Evolutionary conservation across 225 moss, liverwort and hornwort species (phyloP), one percentile per base, ranked within the genome.

Genomic region (Marchantia polymorpha): DNA sequence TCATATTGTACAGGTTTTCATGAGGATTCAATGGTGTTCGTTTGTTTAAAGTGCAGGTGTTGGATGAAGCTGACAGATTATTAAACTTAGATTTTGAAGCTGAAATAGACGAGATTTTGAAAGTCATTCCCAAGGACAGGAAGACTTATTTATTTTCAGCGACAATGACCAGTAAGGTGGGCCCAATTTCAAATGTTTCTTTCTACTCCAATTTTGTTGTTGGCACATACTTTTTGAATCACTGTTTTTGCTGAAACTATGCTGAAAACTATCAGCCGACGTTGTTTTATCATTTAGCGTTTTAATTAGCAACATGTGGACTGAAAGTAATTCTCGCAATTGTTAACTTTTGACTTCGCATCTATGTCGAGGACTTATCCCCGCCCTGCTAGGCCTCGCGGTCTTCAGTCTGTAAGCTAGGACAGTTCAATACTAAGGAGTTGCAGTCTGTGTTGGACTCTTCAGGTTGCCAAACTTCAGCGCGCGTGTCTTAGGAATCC

Each of bases 61-160:
- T 94, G 20, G 96, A 96, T 81, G 96, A 96, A 52, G 96, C 92
- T 1, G 96, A 96, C 83, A 89, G 96, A 81, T 86, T 96, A 26
- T 77, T 96, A 55, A 96, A 94, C 79, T 85, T 94, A 77, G 96
- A 96, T 79, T 96, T 94, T 80, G 94, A 96, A 90, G 88, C 91
- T 83, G 92, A 96, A 78, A 96, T 96, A 49, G 92, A 96, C 39
- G 94, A 96, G 76, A 96, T 96, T 12, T 75, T 96, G 7, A 96
- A 96, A 77, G 96, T 92, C 6, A 83, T 91, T 0, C 94, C 96
- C 0, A 92, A 89, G 69, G 96, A 96, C 77, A 92, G 94, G 30
- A 89, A 83, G 30, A 96, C 94, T 7, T 96, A 93, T 82, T 78
- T 96, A 64, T 94, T 96, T 71, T 96, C 94, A 55, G 94, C 93